Conservation (phyloP, 352 stramenopile species). For the Phytopythium montanum region DNA sequence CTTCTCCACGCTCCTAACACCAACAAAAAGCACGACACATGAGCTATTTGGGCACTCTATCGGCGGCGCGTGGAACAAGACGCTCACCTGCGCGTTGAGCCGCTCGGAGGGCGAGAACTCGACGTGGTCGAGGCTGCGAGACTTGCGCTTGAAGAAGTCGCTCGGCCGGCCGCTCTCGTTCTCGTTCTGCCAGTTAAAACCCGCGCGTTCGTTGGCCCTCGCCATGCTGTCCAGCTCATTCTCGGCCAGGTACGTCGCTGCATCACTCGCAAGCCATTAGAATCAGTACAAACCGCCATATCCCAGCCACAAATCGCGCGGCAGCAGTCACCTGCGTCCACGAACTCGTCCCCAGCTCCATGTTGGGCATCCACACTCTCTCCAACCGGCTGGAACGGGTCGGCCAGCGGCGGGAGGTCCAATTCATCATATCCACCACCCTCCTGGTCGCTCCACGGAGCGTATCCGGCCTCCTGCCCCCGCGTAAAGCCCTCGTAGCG, state of each 20-base stretch:
- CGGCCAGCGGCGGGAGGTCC: constrained; percentile 28
- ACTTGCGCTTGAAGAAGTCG: constrained; percentile 71
- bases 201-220: constrained; percentile 21
- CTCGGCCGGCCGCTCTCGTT: constrained; percentile 40
- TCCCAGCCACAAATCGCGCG: not conserved
- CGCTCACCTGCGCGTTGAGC: constrained; percentile 17
- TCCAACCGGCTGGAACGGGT: constrained; percentile 2
- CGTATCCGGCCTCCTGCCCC: not conserved
- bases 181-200: constrained; percentile 19
- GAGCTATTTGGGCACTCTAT: not conserved
- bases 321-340: constrained; percentile 47
- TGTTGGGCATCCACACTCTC: constrained; percentile 12
- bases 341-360: constrained; percentile 42
- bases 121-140: constrained; percentile 66
- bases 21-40: not conserved
- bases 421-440: constrained; percentile 21
- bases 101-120: constrained; percentile 52
- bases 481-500: not conserved
- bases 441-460: not conserved
- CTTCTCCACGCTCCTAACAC: not conserved
- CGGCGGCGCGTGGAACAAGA: not conserved
- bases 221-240: constrained; percentile 52
- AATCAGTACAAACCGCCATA: not conserved
- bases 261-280: not conserved
- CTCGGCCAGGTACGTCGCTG: constrained; percentile 42